Base-by-base conservation (phyloP, 306 rosid genomes). In the Myrica gale region DNA sequence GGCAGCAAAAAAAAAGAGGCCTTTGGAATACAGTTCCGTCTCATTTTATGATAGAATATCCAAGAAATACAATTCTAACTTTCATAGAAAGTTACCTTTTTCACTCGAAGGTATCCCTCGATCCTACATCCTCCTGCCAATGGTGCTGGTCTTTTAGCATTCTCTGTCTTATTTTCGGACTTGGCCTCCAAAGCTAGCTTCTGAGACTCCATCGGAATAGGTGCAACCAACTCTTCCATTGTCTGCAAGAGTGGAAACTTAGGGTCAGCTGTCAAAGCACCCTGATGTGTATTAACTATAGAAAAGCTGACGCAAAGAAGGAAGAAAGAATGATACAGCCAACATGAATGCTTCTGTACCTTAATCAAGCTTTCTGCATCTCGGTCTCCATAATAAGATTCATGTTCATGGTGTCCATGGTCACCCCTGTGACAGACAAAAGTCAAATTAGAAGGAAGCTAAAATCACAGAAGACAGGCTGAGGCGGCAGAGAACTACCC, bases 361-460 rank as follows among this genome's bases (percentile, higher is more conserved):
- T 95, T 85, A 83, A 95, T 90, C 63, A 95, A 87, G 77, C 88
- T 86, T 47, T 92, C 98, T 71, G 95, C 81, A 89, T 95, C 98
- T 72, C 98, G 95, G 79, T 95, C 96, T 69, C 98, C 98, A 72
- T 92, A 83, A 79, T 95, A 95, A 53, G 98, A 90, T 84, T 95
- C 98, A 46, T 95, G 98, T 19, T 90, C 98, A 72, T 94, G 98
- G 85, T 88, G 98, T 69, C 97, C 98, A 79, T 90, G 96, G 58
- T 92, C 92, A 77, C 79, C 82, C 91, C 98, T 95, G 89, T 73
- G 81, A 81, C 60, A 78, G 70, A 57, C 69, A 85, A 71, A 67
- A 42, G 78, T 68, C 65, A 58, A 13, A 58, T 45, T 37, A 69
- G 10, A 23, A 58, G 80, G 77, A 74, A 76, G 20, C 72, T 71